phyloP scores from a whole-genome alignment of 352 stramenopile species.

The Pythium coloratum region DNA sequence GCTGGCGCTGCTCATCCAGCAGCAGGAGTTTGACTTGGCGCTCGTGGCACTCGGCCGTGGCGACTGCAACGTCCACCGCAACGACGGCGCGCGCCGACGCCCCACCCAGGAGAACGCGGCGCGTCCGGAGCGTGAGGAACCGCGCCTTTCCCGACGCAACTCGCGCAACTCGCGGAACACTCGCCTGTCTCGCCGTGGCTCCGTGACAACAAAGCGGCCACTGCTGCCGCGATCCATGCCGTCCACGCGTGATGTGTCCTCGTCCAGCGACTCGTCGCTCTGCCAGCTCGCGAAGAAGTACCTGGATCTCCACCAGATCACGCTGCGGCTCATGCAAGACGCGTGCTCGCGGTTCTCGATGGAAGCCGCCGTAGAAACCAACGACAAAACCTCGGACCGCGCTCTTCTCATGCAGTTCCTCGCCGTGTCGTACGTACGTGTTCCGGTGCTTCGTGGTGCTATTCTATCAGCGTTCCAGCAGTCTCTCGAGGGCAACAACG shows the following conservation, averaged over 20 bases:
- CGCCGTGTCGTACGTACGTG: conserved; percentile 51
- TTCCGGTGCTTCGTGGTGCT: conserved; percentile 49
- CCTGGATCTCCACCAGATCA: conserved; percentile 62
- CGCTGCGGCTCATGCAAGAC: conserved; percentile 49
- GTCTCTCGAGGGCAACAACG: conserved; percentile 21
- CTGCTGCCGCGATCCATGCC: conserved; percentile 17
- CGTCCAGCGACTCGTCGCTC: conserved; percentile 28
- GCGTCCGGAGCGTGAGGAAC: conserved; percentile 8
- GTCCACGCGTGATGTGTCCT: conserved; percentile 27
- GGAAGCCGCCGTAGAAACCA: conserved; percentile 11
- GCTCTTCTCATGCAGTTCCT: conserved; percentile 45
- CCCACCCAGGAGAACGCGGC: conserved; percentile 15
- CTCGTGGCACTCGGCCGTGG: conserved; percentile 50
- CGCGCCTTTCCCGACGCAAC: conserved; percentile 23
- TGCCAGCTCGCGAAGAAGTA: conserved; percentile 56
- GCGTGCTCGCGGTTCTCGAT: conserved; percentile 31
- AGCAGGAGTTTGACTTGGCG: conserved; percentile 58
- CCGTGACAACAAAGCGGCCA: conserved; percentile 13
- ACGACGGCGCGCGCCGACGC: conserved; percentile 19
- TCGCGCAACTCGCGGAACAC: not conserved
- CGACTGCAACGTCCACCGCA: conserved; percentile 48
- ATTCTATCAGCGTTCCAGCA: conserved; percentile 50
- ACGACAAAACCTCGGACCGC: conserved; percentile 14
- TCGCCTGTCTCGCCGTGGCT: conserved; percentile 26
- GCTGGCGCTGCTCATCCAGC: conserved; percentile 42